These are phyloP conservation scores for Mycosarcoma maydis DNA, from an alignment of 1,284 basidiomycete species.

Conservation along the genomic window DNA sequence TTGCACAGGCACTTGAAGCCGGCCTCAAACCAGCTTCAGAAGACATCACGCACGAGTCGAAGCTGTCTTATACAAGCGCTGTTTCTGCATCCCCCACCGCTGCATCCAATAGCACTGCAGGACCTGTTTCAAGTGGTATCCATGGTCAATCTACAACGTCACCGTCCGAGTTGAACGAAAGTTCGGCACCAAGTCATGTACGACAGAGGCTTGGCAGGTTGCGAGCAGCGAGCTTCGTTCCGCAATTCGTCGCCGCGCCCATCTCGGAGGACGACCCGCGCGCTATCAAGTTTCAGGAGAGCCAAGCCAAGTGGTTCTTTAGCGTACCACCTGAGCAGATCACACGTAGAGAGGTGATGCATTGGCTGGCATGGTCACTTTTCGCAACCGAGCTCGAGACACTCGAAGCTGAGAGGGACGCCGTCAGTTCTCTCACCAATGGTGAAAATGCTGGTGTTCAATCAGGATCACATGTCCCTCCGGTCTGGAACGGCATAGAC, in stretches of 20 bases:
- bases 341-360: conserved; percentile 52
- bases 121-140: neutral
- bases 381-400: conserved; percentile 53
- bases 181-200: conserved; percentile 12
- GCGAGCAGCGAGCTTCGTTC: conserved; percentile 46
- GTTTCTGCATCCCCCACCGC: conserved; percentile 1
- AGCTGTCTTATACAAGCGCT: conserved; percentile 21
- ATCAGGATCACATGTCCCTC: neutral
- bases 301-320: conserved; percentile 59
- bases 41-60: neutral
- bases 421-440: neutral
- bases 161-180: neutral
- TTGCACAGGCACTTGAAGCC: conserved; percentile 45
- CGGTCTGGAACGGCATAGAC: neutral
- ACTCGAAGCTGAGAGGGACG: conserved; percentile 45
- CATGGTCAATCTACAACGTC: conserved; percentile 6
- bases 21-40: conserved; percentile 28
- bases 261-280: conserved; percentile 54
- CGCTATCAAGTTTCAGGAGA: conserved; percentile 52
- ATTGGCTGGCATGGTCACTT: conserved; percentile 64
- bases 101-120: neutral
- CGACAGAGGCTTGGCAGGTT: conserved; percentile 34
- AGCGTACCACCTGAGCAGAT: conserved; percentile 42
- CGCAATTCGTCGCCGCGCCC: conserved; percentile 46
- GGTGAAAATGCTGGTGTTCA: neutral